Base-by-base conservation (phyloP, 805 yeast genomes). In the Debaryomyces prosopidis region DNA sequence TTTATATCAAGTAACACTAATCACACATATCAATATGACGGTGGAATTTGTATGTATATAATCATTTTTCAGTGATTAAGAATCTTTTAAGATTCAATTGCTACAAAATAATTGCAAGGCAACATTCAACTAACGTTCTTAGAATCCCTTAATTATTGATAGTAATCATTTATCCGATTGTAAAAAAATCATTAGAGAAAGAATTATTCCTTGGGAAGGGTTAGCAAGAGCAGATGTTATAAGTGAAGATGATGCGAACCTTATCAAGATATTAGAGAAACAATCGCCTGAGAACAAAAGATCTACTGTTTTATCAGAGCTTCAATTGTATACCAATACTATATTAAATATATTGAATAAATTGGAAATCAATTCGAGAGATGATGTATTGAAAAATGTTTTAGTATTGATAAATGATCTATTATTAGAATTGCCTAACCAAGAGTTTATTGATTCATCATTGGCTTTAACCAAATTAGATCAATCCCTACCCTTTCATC, bases 181-280 rank as follows among this genome's bases (percentile, higher is more conserved):
- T 43, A 75, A 85, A 54, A 73, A 77, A 52, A 81, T 81, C 49
- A 83, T 89, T 51, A 76, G 94, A 57, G 84, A 87, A 48, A 80
- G 94, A 52, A 83, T 91, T 27, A 80, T 90, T 45, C 95, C 96
- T 27, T 91, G 97, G 97, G 95, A 88, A 58, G 95, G 95, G 8
- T 82, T 87, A 55, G 84, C 87, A 9, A 77, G 96, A 44, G 84
- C 91, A 15, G 82, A 80, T 39, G 78, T 83, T 37, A 73, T 91
- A 32, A 69, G 84, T 36, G 77, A 76, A 41, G 81, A 80, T 49
- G 94, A 89, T 61, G 92, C 91, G 9, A 76, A 76, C 42, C 68
- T 76, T 38, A 71, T 82, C 54, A 80, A 80, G 59, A 66, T 72
- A 16, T 70, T 81, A 50, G 83, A 78, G 55, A 76, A 76, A 50